These are phyloP conservation scores for Microcyclospora tardicrescens DNA, from an alignment of 2,329 filamentous ascomycete genomes.

Conservation along the genomic window DNA sequence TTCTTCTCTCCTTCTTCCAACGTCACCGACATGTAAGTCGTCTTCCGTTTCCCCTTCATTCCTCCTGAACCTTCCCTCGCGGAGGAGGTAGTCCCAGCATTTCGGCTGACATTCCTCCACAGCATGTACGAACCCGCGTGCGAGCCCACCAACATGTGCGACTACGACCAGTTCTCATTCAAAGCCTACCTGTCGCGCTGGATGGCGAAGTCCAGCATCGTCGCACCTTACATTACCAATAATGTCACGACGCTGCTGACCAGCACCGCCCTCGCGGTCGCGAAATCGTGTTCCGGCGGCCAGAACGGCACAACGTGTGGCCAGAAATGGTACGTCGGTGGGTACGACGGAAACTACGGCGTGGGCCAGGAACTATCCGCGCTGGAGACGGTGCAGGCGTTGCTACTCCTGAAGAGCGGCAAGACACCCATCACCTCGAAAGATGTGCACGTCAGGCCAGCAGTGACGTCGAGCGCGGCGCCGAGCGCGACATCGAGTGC, in stretches of 20 bases:
- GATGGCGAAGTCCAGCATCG: slow-evolving; percentile 33
- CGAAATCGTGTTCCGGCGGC: slow-evolving; percentile 31
- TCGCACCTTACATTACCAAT: slow-evolving; percentile 30
- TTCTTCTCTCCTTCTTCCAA: slow-evolving; percentile 44
- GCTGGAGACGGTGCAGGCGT: slow-evolving; percentile 32
- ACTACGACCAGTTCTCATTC: slow-evolving; percentile 61
- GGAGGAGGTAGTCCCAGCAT: too few species aligned
- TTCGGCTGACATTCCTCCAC: slow-evolving; percentile 2
- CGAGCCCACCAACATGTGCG: slow-evolving; percentile 47
- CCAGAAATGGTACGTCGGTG: slow-evolving; percentile 32
- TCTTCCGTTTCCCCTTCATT: not conserved
- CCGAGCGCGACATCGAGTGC: too few species aligned
- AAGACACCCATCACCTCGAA: not conserved
- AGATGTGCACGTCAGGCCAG: not conserved
- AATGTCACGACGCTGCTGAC: slow-evolving; percentile 27
- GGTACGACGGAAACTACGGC: slow-evolving; percentile 29
- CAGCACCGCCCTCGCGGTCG: slow-evolving; percentile 30
- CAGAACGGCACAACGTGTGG: slow-evolving; percentile 30
- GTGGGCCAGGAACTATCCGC: slow-evolving; percentile 34
- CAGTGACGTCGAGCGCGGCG: too few species aligned
- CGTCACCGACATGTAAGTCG: slow-evolving; percentile 32
- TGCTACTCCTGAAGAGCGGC: slow-evolving; percentile 20
- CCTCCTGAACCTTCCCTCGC: not conserved
- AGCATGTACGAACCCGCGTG: slow-evolving; percentile 53
- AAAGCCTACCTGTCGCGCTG: slow-evolving; percentile 64